Conservation (phyloP, 768 basidiomycete species). For the Auriculariales sp. region DNA sequence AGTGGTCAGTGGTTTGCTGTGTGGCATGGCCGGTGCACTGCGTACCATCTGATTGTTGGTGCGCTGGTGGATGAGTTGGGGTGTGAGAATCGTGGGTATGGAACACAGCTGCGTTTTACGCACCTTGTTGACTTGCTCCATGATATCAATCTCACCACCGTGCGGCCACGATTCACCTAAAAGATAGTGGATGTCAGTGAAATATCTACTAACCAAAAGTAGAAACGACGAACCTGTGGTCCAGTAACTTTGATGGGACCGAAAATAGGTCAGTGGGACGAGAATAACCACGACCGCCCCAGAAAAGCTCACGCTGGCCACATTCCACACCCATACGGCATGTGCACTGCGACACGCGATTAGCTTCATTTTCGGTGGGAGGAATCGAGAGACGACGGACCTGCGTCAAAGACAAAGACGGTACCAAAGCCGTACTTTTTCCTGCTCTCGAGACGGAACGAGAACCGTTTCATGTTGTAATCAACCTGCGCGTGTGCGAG, state of each 20-base stretch:
- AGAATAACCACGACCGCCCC: too few species aligned
- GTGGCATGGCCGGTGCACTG: too few species aligned
- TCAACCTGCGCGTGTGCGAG: background rate
- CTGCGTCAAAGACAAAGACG: background rate
- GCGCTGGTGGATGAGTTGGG: background rate
- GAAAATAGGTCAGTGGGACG: too few species aligned
- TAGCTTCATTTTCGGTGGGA: background rate
- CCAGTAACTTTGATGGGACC: too few species aligned
- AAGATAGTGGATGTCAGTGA: too few species aligned
- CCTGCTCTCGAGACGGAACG: background rate
- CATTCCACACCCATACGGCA: background rate
- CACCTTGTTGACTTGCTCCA: slow-evolving; percentile 10
- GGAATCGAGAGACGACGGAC: background rate
- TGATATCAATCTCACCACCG: slow-evolving; percentile 11
- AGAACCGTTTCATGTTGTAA: background rate
- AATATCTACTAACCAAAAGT: too few species aligned
- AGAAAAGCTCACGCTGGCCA: background rate
- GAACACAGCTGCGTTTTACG: slow-evolving; percentile 6
- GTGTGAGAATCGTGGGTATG: too few species aligned
- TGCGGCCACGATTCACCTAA: too few species aligned
- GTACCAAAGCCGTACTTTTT: background rate
- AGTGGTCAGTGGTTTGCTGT: too few species aligned
- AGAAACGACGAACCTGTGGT: too few species aligned
- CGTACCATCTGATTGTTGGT: background rate
- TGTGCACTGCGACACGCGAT: background rate